These are phyloP conservation scores for Solanum hybrid DNA, from an alignment of 305 asterid species.

Conservation along the genomic window DNA sequence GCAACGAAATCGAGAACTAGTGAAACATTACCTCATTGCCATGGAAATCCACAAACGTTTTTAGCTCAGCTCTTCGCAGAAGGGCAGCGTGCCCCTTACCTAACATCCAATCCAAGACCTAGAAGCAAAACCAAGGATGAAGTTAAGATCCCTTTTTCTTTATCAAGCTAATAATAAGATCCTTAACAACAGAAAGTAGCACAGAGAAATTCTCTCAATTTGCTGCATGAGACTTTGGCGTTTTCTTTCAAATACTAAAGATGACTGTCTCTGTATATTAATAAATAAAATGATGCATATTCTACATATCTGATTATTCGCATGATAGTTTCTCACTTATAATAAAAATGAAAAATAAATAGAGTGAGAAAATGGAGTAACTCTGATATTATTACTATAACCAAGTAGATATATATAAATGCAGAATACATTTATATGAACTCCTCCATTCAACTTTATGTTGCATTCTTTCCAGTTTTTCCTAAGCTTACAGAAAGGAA, in stretches of 20 bases:
- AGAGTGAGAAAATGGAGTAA: not conserved
- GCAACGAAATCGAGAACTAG: not conserved
- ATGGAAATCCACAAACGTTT: slow-evolving; percentile 92
- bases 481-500: not conserved
- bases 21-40: slow-evolving; percentile 66
- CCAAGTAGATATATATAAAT: not conserved
- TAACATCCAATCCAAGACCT: slow-evolving; percentile 96
- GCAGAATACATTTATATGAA: not conserved
- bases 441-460: not conserved
- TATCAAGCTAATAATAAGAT: not conserved
- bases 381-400: not conserved
- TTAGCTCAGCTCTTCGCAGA: slow-evolving; percentile 89
- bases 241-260: not conserved
- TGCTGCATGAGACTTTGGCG: not conserved
- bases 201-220: not conserved
- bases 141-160: not conserved
- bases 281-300: not conserved
- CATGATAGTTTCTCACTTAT: not conserved
- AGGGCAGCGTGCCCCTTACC: slow-evolving; percentile 97
- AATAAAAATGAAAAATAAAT: not conserved
- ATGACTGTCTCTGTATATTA: not conserved
- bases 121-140: slow-evolving; percentile 6
- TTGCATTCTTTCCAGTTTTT: not conserved
- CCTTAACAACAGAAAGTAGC: not conserved
- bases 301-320: not conserved